These are phyloP conservation scores for Selaginella tamariscina DNA, from an alignment of 75 land plant genomes.

Conservation along the genomic window DNA sequence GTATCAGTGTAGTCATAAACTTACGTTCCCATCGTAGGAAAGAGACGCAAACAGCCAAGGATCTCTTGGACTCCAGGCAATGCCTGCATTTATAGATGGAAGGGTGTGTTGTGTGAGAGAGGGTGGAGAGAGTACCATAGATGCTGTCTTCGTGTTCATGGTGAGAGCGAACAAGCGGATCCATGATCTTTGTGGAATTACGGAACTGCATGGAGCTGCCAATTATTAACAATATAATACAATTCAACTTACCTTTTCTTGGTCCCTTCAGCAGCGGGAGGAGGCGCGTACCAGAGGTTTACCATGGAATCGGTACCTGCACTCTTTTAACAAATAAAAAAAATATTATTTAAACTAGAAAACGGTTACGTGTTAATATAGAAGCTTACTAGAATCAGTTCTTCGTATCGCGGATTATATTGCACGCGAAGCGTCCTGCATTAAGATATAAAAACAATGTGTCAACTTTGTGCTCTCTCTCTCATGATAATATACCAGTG, in stretches of 20 bases:
- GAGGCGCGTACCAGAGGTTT: conserved; percentile 66
- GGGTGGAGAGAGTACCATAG: conserved; percentile 45
- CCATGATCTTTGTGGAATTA: conserved; percentile 13
- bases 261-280: conserved; percentile 19
- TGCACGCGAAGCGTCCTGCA: conserved; percentile 76
- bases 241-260: conserved; percentile 27
- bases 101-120: not conserved
- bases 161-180: conserved; percentile 69
- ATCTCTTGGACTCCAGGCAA: conserved; percentile 91
- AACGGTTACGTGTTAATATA: not conserved
- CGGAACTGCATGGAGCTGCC: not conserved
- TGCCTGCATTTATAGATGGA: conserved; percentile 31
- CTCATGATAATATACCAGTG: conserved; percentile 53
- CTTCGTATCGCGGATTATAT: conserved; percentile 73
- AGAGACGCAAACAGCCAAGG: conserved; percentile 94
- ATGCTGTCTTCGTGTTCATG: conserved; percentile 96
- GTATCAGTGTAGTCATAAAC: conserved; percentile 7
- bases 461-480: not conserved
- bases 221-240: not conserved
- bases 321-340: conserved; percentile 38
- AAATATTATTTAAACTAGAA: not conserved
- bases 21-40: conserved; percentile 97
- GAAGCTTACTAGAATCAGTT: conserved; percentile 53
- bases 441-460: not conserved
- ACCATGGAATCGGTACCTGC: conserved; percentile 93